Conservation (phyloP, 768 basidiomycete species). For the Mrakia frigida region DNA sequence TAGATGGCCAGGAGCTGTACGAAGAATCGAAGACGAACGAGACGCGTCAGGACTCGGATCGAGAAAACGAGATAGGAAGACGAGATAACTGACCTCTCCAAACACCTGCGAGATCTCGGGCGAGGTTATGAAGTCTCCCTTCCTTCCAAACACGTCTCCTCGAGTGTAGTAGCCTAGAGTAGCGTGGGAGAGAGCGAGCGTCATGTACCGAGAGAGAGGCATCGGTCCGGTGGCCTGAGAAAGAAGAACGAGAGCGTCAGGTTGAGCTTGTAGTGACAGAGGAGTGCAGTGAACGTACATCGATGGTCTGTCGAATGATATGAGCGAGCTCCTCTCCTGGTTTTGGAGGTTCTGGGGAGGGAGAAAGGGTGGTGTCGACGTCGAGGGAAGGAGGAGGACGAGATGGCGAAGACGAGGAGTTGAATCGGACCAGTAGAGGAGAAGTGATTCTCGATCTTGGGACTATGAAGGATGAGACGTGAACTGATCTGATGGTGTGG, state of each 20-base stretch:
- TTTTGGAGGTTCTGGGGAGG: neutral
- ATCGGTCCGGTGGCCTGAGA: slow-evolving; percentile 79
- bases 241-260: neutral
- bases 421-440: neutral
- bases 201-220: slow-evolving; percentile 84
- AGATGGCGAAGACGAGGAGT: neutral
- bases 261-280: neutral
- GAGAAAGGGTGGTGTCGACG: slow-evolving; percentile 21
- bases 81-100: slow-evolving; percentile 69
- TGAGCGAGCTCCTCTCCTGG: slow-evolving; percentile 10
- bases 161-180: slow-evolving; percentile 84
- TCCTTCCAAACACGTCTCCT: slow-evolving; percentile 68
- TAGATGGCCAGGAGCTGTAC: slow-evolving; percentile 77
- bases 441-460: neutral
- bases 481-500: neutral
- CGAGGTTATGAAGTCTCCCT: slow-evolving; percentile 92
- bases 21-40: neutral
- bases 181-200: slow-evolving; percentile 82
- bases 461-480: neutral
- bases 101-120: slow-evolving; percentile 96
- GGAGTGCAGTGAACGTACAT: slow-evolving; percentile 12
- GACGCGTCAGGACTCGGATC: neutral
- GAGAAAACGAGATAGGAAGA: slow-evolving; percentile 23
- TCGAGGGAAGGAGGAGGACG: slow-evolving; percentile 8
- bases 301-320: slow-evolving; percentile 27